These are phyloP conservation scores for Agastache rugosa DNA, from an alignment of 257 asterid species.

Conservation along the genomic window DNA sequence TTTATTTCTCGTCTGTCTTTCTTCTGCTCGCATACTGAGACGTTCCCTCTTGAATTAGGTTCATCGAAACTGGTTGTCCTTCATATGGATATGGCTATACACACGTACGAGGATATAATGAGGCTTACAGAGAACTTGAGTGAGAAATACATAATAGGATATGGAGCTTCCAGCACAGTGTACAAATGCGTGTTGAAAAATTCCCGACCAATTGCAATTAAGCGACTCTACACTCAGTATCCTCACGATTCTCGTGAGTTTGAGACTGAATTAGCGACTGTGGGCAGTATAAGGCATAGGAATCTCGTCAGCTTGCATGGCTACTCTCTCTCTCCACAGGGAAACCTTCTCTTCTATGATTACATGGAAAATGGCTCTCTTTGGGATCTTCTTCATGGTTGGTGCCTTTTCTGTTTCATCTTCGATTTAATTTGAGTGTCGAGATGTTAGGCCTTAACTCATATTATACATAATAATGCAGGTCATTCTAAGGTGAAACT, in stretches of 20 bases:
- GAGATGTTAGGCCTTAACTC: not conserved
- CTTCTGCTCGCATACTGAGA: not conserved
- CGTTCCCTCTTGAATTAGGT: conserved; percentile 42
- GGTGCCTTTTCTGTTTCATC: conserved; percentile 19
- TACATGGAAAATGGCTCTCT: conserved; percentile 98
- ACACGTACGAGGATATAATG: conserved; percentile 92
- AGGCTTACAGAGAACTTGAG: conserved; percentile 84
- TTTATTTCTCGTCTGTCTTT: not conserved
- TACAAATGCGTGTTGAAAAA: conserved; percentile 81
- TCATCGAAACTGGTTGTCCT: conserved; percentile 80
- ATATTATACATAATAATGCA: conserved; percentile 31
- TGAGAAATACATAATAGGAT: conserved; percentile 85
- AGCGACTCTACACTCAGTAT: conserved; percentile 81
- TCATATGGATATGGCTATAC: conserved; percentile 96
- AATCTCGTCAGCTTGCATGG: conserved; percentile 98
- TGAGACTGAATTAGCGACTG: conserved; percentile 89
- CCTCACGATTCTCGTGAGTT: conserved; percentile 71
- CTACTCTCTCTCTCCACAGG: conserved; percentile 78
- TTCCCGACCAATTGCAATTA: conserved; percentile 92
- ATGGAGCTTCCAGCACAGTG: conserved; percentile 96
- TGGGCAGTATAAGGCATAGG: conserved; percentile 90
- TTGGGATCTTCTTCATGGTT: conserved; percentile 99
- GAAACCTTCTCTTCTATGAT: conserved; percentile 93
- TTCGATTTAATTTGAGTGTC: not conserved
- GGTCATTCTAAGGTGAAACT: conserved; percentile 90